These are phyloP conservation scores for Coemansia sp. DNA, from an alignment of 192 early-diverging fungal genomes.

Conservation along the genomic window DNA sequence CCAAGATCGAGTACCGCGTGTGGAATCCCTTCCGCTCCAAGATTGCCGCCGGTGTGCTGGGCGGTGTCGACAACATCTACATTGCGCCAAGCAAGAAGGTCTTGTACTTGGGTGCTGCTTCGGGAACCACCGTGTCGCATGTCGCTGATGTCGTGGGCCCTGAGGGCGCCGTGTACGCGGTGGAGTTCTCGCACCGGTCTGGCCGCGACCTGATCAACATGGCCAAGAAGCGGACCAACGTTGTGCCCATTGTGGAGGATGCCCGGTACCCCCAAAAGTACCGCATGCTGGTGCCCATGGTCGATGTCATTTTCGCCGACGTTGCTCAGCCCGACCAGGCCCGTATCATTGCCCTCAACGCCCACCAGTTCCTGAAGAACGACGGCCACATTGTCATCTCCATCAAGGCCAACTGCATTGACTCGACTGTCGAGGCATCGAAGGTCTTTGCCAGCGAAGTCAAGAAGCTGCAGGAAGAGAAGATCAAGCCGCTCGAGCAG, in stretches of 20 bases:
- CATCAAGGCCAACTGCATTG: conserved; percentile 99
- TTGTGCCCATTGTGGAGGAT: conserved; percentile 99
- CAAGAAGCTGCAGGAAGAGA: conserved; percentile 85
- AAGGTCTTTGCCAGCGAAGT: conserved; percentile 97
- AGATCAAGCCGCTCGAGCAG: conserved; percentile 92
- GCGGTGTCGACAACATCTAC: conserved; percentile 93
- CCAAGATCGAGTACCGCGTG: conserved; percentile 97
- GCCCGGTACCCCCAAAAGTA: conserved; percentile 99
- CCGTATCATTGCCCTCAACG: conserved; percentile 96
- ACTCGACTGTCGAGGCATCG: conserved; percentile 95
- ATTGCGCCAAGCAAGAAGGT: conserved; percentile 96
- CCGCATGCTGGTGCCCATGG: conserved; percentile 98
- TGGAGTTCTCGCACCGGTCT: conserved; percentile 98
- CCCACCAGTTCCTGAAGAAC: conserved; percentile 97
- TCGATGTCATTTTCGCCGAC: conserved; percentile 98
- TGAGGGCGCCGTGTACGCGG: conserved; percentile 95
- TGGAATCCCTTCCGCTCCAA: conserved; percentile 99
- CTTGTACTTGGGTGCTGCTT: conserved; percentile 94
- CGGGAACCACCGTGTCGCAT: conserved; percentile 93
- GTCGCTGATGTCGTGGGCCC: conserved; percentile 97
- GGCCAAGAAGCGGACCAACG: conserved; percentile 99
- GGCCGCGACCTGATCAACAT: conserved; percentile 99
- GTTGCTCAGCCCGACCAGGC: conserved; percentile 99
- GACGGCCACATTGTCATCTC: conserved; percentile 97
- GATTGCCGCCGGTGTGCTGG: conserved; percentile 94